Evolutionary conservation across 495 filamentous ascomycete species (phyloP), one percentile per base, ranked within the genome.

Genomic region (Lasiosphaeriaceae sp.): DNA sequence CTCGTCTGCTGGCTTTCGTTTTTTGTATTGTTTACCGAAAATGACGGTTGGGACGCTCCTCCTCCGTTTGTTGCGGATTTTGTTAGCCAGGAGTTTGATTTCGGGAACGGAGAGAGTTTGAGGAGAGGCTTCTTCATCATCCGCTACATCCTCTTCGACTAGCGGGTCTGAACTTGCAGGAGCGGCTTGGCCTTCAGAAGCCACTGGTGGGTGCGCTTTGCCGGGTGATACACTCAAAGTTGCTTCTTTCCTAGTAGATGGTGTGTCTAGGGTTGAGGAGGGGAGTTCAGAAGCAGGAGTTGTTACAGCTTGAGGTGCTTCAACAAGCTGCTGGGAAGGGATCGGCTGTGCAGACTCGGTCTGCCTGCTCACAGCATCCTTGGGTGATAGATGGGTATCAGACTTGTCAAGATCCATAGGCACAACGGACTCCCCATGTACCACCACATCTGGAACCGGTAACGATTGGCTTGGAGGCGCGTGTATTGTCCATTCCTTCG

Each of bases 21-120:
- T 67, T 50, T 65, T 69, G 4, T 61, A 56, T 43, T 81, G 84
- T 47, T 86, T 87, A 2, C 86, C 84, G 66, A 95, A 93, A 4
- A 92, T 80, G n/a, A 95, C 90, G 0, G 89, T 89, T 2, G 90
- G 89, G 8, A 86, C 74, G 57, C 86, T 86, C 56, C 74, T 83
- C 64, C 83, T 81, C 44, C 85, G 81, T 63, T 79, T 86, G 45
- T 83, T 79, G 49, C 83, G 85, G 9, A 74, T 75, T 64, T 83
- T 85, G 57, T 79, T 80, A 55, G 75, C 78, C 35, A 85, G 74
- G 19, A 81, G 75, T 58, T 65, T 66, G n/a, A 80, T 72, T 50
- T 78, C 75, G 12, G 58, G 54, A 9, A 53, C 52, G 1, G 78
- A 71, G 44, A 80, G 66, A 19, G 75, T 11, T 17, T 59, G 75